A percentile compares a stretch with the other conserved stretches of the same genome.
phyloP scores from a whole-genome alignment of 495 filamentous ascomycete species.

The Aspergillus campestris region DNA sequence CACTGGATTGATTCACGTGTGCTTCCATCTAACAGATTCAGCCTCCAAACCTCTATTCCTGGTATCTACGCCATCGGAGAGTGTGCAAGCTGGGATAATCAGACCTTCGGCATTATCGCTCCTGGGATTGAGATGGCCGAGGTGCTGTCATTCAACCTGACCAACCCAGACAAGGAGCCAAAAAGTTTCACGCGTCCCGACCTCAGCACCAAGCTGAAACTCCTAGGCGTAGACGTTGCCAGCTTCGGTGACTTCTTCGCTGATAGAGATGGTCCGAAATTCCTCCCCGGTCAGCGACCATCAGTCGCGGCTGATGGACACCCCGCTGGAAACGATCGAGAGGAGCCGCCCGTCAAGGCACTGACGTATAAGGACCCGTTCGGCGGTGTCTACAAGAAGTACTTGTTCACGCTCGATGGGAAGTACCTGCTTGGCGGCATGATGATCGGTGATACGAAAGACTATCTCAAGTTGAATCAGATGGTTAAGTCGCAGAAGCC shows the following conservation, averaged over 20 bases:
- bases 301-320: conserved; percentile 13
- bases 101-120: conserved; percentile 90
- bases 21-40: conserved; percentile 8
- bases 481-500: conserved; percentile 84
- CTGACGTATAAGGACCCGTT: conserved; percentile 93
- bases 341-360: conserved; percentile 62
- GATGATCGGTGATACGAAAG: conserved; percentile 96
- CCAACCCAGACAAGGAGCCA: conserved; percentile 66
- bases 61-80: conserved; percentile 90
- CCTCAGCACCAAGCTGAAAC: conserved; percentile 88
- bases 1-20: not conserved
- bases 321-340: conserved; percentile 25
- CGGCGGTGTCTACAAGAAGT: conserved; percentile 93
- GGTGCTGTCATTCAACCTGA: conserved; percentile 89
- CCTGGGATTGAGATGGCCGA: conserved; percentile 97
- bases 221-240: conserved; percentile 89
- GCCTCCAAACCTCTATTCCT: conserved; percentile 60
- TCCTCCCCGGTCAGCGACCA: conserved; percentile 50
- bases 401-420: conserved; percentile 84
- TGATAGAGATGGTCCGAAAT: conserved; percentile 76
- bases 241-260: conserved; percentile 97
- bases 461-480: conserved; percentile 92
- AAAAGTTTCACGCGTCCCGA: conserved; percentile 77
- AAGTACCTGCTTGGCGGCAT: conserved; percentile 92
- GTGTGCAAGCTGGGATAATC: conserved; percentile 89